Conservation (phyloP, 768 basidiomycete species). For the Tulasnella sp. region DNA sequence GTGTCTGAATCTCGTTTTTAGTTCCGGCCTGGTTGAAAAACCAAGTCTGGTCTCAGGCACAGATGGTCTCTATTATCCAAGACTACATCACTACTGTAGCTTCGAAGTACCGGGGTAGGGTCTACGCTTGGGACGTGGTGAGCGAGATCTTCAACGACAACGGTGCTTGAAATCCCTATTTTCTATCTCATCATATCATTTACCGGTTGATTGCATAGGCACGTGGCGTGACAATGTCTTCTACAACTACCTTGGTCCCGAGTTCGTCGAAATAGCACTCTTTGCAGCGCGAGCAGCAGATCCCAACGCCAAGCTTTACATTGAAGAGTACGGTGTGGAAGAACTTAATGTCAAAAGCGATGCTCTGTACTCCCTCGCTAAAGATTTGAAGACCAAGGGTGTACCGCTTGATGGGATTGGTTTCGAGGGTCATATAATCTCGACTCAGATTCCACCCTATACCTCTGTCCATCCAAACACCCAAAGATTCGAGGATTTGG, state of each 20-base stretch:
- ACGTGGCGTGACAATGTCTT: slow-evolving; percentile 54
- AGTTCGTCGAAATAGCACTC: slow-evolving; percentile 8
- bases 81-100: slow-evolving; percentile 44
- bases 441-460: background rate
- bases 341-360: slow-evolving; percentile 52
- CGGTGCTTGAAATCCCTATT: background rate
- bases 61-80: slow-evolving; percentile 41
- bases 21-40: slow-evolving; percentile 21
- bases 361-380: slow-evolving; percentile 53
- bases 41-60: slow-evolving; percentile 17
- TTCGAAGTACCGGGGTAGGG: background rate
- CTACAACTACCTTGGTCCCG: slow-evolving; percentile 49
- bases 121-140: slow-evolving; percentile 20
- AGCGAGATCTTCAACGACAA: slow-evolving; percentile 20
- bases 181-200: background rate
- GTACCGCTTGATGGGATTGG: slow-evolving; percentile 62
- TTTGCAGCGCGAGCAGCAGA: slow-evolving; percentile 20
- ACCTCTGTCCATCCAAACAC: slow-evolving; percentile 46
- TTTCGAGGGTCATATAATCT: slow-evolving; percentile 19
- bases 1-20: background rate
- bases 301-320: slow-evolving; percentile 21
- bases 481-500: slow-evolving; percentile 53
- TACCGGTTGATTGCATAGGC: slow-evolving; percentile 32
- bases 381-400: slow-evolving; percentile 46
- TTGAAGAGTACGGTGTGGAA: slow-evolving; percentile 26